Percentiles rank a stretch among this genome's conserved stretches.
Conservation (phyloP, 2,329 filamentous ascomycete species). For the Verticillium nubilum region DNA sequence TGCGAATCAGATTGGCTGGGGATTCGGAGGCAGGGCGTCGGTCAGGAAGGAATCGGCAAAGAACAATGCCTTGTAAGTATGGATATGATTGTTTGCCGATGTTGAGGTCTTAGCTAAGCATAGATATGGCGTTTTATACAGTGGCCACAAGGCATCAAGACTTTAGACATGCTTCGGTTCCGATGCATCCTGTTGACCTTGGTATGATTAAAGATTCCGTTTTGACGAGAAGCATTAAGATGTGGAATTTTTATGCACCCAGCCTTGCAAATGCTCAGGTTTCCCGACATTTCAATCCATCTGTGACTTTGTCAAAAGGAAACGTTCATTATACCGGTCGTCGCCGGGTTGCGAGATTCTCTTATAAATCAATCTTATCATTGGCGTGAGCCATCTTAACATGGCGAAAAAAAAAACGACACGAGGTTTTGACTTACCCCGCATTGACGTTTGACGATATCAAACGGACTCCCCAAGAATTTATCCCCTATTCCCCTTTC, state of each 20-base stretch:
- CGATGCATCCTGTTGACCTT: no score
- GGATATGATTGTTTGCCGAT: neutral
- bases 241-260: no score
- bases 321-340: neutral
- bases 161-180: neutral
- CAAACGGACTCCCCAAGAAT: neutral
- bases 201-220: no score
- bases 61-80: neutral
- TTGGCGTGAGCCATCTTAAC: neutral
- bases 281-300: no score
- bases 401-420: neutral
- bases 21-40: conserved; percentile 36
- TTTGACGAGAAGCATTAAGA: no score
- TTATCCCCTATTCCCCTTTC: neutral
- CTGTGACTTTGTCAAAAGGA: no score
- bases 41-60: conserved; percentile 1
- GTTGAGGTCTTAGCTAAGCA: neutral
- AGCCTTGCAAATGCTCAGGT: no score
- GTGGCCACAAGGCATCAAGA: neutral
- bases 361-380: neutral
- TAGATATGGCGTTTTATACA: neutral
- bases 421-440: neutral
- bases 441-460: neutral
- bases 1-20: conserved; percentile 51
- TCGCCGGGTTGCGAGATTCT: neutral